Evolutionary conservation across 768 basidiomycete species (phyloP).

Genomic region (Trametes elegans): DNA sequence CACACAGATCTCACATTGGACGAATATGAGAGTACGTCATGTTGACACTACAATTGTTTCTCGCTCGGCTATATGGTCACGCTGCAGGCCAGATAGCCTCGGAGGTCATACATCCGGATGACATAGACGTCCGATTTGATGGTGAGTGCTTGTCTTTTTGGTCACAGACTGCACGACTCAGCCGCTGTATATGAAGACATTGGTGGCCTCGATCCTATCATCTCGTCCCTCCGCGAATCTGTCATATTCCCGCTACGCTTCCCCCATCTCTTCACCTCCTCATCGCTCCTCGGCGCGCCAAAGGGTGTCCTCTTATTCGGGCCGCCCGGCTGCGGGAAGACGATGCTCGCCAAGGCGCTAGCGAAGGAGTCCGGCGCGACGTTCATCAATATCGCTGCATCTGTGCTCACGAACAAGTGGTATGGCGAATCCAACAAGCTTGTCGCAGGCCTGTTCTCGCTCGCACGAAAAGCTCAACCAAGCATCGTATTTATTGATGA

Average conservation of each 20-base stretch:
- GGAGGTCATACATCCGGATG: constrained; percentile 91
- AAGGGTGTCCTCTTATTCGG: constrained; percentile 96
- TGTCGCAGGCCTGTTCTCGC: constrained; percentile 89
- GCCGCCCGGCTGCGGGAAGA: constrained; percentile 98
- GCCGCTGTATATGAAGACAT: constrained; percentile 53
- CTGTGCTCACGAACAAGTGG: constrained; percentile 78
- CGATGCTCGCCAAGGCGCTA: constrained; percentile 98
- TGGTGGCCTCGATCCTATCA: constrained; percentile 90
- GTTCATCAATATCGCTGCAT: constrained; percentile 86
- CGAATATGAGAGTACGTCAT: constrained; percentile 89
- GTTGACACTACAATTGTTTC: no score
- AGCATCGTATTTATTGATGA: constrained; percentile 99
- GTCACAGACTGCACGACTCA: neutral
- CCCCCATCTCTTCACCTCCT: constrained; percentile 80
- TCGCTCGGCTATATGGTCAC: no score
- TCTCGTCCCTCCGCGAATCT: constrained; percentile 87
- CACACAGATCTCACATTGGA: constrained; percentile 74
- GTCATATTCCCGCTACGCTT: constrained; percentile 94
- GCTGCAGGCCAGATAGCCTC: constrained; percentile 81
- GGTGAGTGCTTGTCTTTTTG: constrained; percentile 44
- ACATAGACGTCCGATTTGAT: constrained; percentile 72
- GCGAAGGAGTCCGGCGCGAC: constrained; percentile 97
- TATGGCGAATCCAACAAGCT: constrained; percentile 93
- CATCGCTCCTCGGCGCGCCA: constrained; percentile 85
- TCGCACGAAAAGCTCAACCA: constrained; percentile 91